Conservation (phyloP, 2,329 filamentous ascomycete species). For the Grosmannia huntii region DNA sequence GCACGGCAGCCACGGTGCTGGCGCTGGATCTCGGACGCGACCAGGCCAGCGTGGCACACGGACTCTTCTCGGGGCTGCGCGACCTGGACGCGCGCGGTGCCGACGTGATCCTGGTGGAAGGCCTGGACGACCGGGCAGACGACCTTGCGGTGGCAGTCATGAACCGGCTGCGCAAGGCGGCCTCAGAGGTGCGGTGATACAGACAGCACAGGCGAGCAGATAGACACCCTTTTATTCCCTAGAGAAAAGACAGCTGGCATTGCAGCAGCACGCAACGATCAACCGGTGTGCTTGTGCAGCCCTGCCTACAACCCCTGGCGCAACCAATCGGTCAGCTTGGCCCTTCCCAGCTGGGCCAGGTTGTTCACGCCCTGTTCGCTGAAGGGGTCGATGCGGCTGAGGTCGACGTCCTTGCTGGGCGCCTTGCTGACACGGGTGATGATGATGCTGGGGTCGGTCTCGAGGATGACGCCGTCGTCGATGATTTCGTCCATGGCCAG, state of each 20-base stretch:
- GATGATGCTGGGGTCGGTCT: slow-evolving; percentile 92
- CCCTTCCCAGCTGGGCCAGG: slow-evolving; percentile 84
- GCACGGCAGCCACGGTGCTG: slow-evolving; percentile 33
- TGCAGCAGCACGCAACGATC: too few species aligned
- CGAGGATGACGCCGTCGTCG: slow-evolving; percentile 90
- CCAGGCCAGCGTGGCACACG: slow-evolving; percentile 65
- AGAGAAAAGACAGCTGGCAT: too few species aligned
- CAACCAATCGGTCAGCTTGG: slow-evolving; percentile 80
- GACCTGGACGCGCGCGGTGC: slow-evolving; percentile 71
- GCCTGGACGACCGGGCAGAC: slow-evolving; percentile 65
- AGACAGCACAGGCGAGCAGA: not conserved
- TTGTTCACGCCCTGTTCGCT: slow-evolving; percentile 94
- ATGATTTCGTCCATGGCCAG: slow-evolving; percentile 92
- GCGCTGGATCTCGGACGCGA: slow-evolving; percentile 63
- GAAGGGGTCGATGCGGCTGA: slow-evolving; percentile 79
- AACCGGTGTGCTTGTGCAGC: not conserved
- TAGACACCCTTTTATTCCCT: too few species aligned
- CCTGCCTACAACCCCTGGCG: slow-evolving; percentile 56
- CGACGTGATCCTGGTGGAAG: slow-evolving; percentile 82
- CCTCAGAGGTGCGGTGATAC: slow-evolving; percentile 38
- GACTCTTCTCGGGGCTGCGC: slow-evolving; percentile 75
- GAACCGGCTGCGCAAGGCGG: slow-evolving; percentile 71
- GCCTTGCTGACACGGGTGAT: slow-evolving; percentile 86
- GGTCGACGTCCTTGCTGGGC: slow-evolving; percentile 77
- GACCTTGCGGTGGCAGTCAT: slow-evolving; percentile 80